These are phyloP conservation scores for Fusarium pilosicola DNA, from an alignment of 2,329 filamentous ascomycete species.

Conservation along the genomic window DNA sequence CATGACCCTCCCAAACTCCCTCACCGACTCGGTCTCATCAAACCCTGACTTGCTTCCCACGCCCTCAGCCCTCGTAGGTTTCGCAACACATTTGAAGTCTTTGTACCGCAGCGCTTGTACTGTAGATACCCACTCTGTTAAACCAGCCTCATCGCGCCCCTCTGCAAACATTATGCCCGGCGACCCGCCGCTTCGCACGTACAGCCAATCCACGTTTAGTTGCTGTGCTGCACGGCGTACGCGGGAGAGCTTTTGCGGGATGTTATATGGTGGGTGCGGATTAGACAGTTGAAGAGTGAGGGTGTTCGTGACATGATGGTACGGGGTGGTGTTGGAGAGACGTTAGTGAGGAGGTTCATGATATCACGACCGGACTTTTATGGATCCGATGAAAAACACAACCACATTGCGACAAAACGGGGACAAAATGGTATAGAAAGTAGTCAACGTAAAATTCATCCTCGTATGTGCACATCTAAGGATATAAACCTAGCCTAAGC, in stretches of 20 bases:
- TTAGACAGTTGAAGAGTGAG: constrained; percentile 56
- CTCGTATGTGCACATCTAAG: constrained; percentile 32
- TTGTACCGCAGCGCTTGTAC: constrained; percentile 77
- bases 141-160: constrained; percentile 60
- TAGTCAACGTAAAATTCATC: constrained; percentile 16
- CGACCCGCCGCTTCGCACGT: constrained; percentile 73
- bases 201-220: constrained; percentile 66
- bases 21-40: constrained; percentile 70
- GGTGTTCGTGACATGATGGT: constrained; percentile 32
- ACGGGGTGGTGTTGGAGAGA: not conserved
- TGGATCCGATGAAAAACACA: constrained; percentile 16
- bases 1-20: constrained; percentile 72
- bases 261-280: constrained; percentile 84
- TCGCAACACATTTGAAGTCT: constrained; percentile 73
- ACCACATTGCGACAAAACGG: not conserved
- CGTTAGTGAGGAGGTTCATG: not conserved
- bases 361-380: constrained; percentile 23
- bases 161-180: constrained; percentile 86
- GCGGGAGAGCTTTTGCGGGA: constrained; percentile 75
- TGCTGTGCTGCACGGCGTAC: constrained; percentile 71
- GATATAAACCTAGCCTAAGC: constrained; percentile 19
- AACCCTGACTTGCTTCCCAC: constrained; percentile 46
- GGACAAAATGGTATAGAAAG: not conserved
- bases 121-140: constrained; percentile 70
- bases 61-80: constrained; percentile 25